Percentiles rank a stretch among this genome's conserved stretches.
These are phyloP conservation scores for Carex sylvatica DNA, from an alignment of 202 grass and related monocot species.

Conservation along the genomic window DNA sequence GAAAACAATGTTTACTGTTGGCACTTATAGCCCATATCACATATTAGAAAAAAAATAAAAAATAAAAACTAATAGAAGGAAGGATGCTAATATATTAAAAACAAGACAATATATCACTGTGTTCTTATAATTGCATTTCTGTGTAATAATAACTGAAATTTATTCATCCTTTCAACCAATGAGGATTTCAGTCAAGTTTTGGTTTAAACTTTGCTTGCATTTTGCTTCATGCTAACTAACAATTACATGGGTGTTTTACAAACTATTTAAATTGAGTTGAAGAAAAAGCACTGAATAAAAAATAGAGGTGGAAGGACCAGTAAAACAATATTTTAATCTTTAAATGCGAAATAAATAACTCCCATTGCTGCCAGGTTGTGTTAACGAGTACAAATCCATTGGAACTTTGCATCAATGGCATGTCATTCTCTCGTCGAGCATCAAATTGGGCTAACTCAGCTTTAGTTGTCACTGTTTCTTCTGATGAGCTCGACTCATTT, in stretches of 20 bases:
- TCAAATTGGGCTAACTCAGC: conserved; percentile 97
- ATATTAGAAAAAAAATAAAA: background rate
- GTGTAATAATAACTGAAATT: background rate
- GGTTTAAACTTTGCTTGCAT: background rate
- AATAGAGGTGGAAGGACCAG: background rate
- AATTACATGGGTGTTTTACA: background rate
- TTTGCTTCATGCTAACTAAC: background rate
- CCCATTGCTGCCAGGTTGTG: conserved; percentile 59
- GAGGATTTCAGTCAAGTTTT: background rate
- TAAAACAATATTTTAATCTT: conserved; percentile 15
- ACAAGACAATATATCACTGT: background rate
- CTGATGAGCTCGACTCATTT: conserved; percentile 67
- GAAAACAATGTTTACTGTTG: background rate
- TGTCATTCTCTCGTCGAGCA: conserved; percentile 88
- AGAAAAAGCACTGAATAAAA: background rate
- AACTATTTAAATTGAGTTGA: background rate
- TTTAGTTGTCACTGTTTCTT: conserved; percentile 85
- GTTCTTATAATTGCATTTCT: background rate
- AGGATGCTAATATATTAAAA: background rate
- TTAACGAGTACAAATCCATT: conserved; percentile 87
- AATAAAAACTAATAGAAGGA: background rate
- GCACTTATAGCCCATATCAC: background rate
- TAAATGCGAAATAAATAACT: background rate
- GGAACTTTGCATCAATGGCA: conserved; percentile 95
- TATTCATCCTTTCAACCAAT: background rate